Percentiles rank a stretch among this genome's conserved stretches.
Evolutionary conservation across 108 stramenopile genomes (phyloP).

Genomic region (Cyclostephanos invisitatus): DNA sequence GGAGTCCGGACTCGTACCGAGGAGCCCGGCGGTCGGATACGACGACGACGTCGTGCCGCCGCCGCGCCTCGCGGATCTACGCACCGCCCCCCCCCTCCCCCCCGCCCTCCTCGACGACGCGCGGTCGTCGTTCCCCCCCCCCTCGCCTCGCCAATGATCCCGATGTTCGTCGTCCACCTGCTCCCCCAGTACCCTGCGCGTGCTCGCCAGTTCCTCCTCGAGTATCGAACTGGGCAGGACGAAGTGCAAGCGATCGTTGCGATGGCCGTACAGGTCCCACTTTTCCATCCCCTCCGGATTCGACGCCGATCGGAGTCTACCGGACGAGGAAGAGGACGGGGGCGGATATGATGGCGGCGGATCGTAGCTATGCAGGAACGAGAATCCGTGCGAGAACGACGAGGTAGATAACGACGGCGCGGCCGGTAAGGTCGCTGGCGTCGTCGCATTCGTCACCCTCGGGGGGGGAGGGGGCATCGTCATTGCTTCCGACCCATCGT

Average conservation of each 20-base stretch:
- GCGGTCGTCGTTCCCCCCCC: background rate
- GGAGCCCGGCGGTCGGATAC: no score
- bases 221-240: constrained; percentile 75
- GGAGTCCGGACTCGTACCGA: constrained; percentile 31
- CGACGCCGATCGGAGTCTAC: constrained; percentile 71
- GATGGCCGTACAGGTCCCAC: constrained; percentile 61
- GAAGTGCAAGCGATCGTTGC: constrained; percentile 61
- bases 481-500: constrained; percentile 30
- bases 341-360: no score
- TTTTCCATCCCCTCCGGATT: constrained; percentile 93
- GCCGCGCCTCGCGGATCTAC: background rate
- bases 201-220: constrained; percentile 78
- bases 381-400: constrained; percentile 6
- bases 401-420: background rate
- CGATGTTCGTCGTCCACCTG: constrained; percentile 14
- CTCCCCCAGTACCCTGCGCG: constrained; percentile 61
- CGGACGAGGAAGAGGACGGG: no score
- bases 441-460: constrained; percentile 8
- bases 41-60: no score
- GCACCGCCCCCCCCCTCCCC: background rate
- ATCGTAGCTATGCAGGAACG: constrained; percentile 5
- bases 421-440: background rate
- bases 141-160: background rate
- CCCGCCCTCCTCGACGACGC: background rate
- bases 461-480: constrained; percentile 82